Percentiles rank a stretch among this genome's conserved stretches.
These are phyloP conservation scores for Fraxinus floribunda DNA, from an alignment of 305 asterid species.

Conservation along the genomic window DNA sequence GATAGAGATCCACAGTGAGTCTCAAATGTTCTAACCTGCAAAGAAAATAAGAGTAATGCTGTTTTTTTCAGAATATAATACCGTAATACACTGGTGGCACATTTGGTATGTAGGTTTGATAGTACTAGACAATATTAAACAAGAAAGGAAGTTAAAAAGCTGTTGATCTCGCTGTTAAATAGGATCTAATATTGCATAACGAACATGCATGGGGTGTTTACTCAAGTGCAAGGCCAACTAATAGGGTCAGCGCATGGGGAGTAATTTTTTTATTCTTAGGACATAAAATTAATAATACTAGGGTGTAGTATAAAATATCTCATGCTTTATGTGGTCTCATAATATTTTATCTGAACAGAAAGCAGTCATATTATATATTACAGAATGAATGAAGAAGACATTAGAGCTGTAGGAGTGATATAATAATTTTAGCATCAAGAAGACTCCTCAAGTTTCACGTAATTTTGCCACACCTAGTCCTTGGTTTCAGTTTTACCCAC, in stretches of 20 bases:
- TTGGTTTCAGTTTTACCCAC: not conserved
- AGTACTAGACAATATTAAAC: not conserved
- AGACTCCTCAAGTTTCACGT: not conserved
- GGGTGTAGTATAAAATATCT: not conserved
- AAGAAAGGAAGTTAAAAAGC: not conserved
- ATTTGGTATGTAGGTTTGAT: not conserved
- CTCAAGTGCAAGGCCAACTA: not conserved
- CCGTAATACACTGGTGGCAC: not conserved
- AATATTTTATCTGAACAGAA: not conserved
- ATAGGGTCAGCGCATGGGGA: not conserved
- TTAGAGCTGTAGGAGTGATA: not conserved
- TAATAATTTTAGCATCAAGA: not conserved
- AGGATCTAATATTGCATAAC: not conserved
- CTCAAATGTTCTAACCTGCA: slow-evolving; percentile 75
- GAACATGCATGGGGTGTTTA: not conserved
- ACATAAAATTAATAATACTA: not conserved
- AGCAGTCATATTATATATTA: not conserved
- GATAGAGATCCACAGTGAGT: slow-evolving; percentile 78
- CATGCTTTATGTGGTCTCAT: not conserved
- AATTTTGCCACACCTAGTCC: not conserved
- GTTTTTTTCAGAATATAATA: not conserved
- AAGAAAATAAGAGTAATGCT: not conserved
- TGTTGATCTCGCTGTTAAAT: not conserved
- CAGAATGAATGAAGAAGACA: not conserved
- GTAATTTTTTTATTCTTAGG: not conserved